Evolutionary conservation across 345 rosid species (phyloP), one percentile per base, ranked within the genome.

Genomic region (Pugionium dolabratum): DNA sequence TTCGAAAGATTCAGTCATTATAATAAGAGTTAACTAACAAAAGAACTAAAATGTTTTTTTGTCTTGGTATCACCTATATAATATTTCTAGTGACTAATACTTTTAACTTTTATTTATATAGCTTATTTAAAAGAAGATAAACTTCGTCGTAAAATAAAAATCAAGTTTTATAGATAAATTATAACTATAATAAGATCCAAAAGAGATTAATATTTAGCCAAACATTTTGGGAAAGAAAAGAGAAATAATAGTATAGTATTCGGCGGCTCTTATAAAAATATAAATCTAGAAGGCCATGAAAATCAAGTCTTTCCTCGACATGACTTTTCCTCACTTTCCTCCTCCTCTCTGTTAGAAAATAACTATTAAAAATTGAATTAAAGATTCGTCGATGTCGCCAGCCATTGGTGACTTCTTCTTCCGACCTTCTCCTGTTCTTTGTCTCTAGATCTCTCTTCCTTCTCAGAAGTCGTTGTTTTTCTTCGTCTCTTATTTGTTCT

Each of bases 361-460:
- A 51, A 11, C 5, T 36, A 42, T 6, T 18, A 10, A 58, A 48
- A 9, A 41, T 54, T 35, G 54, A 62, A 71, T 70, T 63, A 71
- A 51, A 66, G 45, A 59, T 36, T 66, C 58, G 18, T 73, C 52
- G 72, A 47, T 62, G 72, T 73, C 77, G 77, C 72, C 72, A 73
- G 67, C 77, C 73, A 73, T 66, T 73, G 69, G 73, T 68, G 77
- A 73, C 77, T 67, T 56, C 59, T 59, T 59, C 76, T 10, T 53
- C 71, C 37, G 59, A 69, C 27, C 75, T 62, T 62, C 64, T 30
- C 50, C n/a, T 41, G 6, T 62, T 63, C 61, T 11, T 50, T 42
- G 49, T 61, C 57, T 61, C 53, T 52, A 60, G 68, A 73, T 73
- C 68, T 45, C 36, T 51, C 49, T 55, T 18, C 29, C 58, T 47